Conservation (phyloP, 306 rosid species). For the Luffa acutangula region DNA sequence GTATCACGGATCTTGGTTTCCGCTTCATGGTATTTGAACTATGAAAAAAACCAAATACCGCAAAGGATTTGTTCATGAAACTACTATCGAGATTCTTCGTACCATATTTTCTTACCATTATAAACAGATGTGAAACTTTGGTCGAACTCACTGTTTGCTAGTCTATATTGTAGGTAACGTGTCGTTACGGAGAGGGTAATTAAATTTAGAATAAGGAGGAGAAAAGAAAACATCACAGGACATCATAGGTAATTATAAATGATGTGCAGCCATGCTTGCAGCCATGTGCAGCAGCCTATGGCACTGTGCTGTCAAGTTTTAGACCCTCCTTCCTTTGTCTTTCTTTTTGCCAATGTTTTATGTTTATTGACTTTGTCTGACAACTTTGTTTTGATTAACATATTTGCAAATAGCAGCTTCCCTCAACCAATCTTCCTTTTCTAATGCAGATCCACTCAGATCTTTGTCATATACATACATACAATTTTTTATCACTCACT, state of each 20-base stretch:
- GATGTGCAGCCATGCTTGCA: not conserved
- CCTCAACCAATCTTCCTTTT: not conserved
- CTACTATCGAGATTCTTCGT: too few relatives aligned
- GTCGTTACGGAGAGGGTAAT: not conserved
- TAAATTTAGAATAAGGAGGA: not conserved
- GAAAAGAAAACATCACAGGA: not conserved
- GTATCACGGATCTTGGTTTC: too few relatives aligned
- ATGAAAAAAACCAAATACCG: too few relatives aligned
- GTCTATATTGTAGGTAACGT: not conserved
- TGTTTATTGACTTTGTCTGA: slow-evolving; percentile 1
- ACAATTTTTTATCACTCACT: not conserved
- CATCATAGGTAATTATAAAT: not conserved
- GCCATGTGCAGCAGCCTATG: not conserved
- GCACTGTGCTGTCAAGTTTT: not conserved
- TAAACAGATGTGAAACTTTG: not conserved
- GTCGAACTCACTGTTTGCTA: not conserved
- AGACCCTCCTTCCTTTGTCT: not conserved
- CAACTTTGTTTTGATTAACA: slow-evolving; percentile 5
- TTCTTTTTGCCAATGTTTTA: not conserved
- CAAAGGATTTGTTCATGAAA: too few relatives aligned
- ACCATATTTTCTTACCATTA: not conserved
- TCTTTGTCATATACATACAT: not conserved
- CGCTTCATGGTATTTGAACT: too few relatives aligned
- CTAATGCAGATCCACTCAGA: not conserved
- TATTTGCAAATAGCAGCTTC: not conserved